Evolutionary conservation across 805 yeast genomes (phyloP).

Genomic region (Candida chauliodis): DNA sequence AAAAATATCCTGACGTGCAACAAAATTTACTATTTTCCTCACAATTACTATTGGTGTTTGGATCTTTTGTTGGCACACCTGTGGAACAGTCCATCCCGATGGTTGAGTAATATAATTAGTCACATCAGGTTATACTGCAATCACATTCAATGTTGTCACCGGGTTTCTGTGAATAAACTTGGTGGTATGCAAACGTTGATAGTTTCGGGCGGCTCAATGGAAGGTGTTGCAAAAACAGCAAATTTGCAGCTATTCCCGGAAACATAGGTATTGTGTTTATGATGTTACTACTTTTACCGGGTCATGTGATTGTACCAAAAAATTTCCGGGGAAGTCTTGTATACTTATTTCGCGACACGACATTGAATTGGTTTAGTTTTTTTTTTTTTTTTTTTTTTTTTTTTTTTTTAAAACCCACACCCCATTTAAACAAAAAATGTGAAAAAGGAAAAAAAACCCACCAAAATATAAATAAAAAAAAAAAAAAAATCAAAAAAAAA

Average conservation of each 20-base stretch:
- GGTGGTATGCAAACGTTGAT: too few species aligned
- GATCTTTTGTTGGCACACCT: not conserved
- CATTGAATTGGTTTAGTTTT: not conserved
- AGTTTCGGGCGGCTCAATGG: conserved; percentile 3
- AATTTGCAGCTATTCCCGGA: conserved; percentile 2
- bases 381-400: not conserved
- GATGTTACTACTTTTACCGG: not conserved
- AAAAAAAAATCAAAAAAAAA: too few species aligned
- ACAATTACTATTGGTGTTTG: not conserved
- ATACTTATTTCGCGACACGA: not conserved
- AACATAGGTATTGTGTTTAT: not conserved
- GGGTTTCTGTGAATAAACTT: too few species aligned
- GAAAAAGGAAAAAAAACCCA: too few species aligned
- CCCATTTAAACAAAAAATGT: too few species aligned
- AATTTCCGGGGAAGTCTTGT: not conserved
- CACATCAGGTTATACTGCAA: not conserved
- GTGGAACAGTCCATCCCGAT: conserved; percentile 1
- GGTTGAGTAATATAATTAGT: not conserved
- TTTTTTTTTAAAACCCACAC: not conserved
- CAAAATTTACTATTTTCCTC: not conserved
- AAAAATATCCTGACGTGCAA: conserved; percentile 1
- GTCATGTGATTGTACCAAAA: not conserved
- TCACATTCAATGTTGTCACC: too few species aligned
- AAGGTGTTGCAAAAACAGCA: not conserved
- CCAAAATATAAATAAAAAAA: too few species aligned